phyloP scores from a whole-genome alignment of 108 stramenopile species.

The Fragilariopsis cylindrus region DNA sequence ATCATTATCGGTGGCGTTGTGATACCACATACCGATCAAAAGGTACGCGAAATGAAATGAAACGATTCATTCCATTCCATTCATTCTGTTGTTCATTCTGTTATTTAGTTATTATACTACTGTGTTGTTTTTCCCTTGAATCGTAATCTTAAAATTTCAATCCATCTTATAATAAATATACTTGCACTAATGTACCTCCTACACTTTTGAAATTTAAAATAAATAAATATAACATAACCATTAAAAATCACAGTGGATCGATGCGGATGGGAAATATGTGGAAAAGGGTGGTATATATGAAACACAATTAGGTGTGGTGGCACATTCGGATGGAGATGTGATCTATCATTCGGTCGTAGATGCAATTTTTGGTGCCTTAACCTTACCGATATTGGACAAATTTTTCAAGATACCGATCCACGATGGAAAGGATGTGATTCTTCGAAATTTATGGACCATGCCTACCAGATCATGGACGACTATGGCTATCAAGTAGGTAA shows the following conservation, averaged over 20 bases:
- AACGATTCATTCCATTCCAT: neutral
- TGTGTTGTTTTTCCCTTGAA: neutral
- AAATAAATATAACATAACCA: neutral
- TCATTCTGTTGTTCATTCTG: neutral
- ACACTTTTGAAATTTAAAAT: neutral
- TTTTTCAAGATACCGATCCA: conserved; percentile 95
- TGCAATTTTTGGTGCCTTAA: conserved; percentile 91
- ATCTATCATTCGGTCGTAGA: conserved; percentile 94
- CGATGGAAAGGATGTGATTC: conserved; percentile 94
- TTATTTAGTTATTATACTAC: neutral
- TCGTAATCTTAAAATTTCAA: neutral
- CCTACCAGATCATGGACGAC: conserved; percentile 71
- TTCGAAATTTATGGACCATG: conserved; percentile 94
- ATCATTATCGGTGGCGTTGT: conserved; percentile 90
- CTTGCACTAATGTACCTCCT: neutral
- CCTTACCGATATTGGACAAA: conserved; percentile 92
- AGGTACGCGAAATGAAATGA: conserved; percentile 39
- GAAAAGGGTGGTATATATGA: conserved; percentile 67
- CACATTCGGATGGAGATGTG: conserved; percentile 95
- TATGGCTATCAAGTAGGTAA: conserved; percentile 91
- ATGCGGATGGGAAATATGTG: conserved; percentile 80
- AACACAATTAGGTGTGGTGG: conserved; percentile 87
- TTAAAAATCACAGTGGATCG: conserved; percentile 56
- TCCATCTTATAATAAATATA: neutral
- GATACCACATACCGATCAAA: conserved; percentile 79